Evolutionary conservation across 495 filamentous ascomycete species (phyloP).

Genomic region (Paragyromitra xinjiangensis): DNA sequence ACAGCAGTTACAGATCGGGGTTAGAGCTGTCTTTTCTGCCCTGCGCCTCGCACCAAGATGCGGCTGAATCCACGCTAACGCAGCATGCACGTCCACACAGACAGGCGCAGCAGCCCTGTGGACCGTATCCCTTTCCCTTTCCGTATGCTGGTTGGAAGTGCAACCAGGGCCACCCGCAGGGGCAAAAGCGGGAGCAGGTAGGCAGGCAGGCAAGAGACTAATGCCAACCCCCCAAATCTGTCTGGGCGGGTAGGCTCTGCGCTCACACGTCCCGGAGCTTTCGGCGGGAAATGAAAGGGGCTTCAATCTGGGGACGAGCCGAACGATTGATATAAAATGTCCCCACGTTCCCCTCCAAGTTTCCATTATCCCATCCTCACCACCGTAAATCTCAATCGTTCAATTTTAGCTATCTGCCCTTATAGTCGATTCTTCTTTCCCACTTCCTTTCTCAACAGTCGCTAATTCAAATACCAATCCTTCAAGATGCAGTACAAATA

Average conservation of each 20-base stretch:
- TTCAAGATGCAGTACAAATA: conserved; percentile 47
- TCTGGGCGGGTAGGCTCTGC: background rate
- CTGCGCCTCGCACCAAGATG: conserved; percentile 6
- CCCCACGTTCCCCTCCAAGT: background rate
- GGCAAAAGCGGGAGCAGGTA: background rate
- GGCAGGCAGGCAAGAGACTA: background rate
- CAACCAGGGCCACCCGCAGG: background rate
- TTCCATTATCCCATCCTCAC: background rate
- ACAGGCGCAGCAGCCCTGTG: background rate
- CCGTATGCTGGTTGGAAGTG: background rate
- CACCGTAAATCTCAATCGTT: conserved; percentile 22
- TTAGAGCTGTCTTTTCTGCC: background rate
- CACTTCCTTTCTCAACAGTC: background rate
- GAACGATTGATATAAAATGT: conserved; percentile 35
- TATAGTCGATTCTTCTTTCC: background rate
- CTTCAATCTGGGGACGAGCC: background rate
- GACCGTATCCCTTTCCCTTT: background rate
- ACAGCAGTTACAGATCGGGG: conserved; percentile 1
- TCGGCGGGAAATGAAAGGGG: conserved; percentile 37
- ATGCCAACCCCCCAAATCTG: background rate
- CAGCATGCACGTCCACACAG: background rate
- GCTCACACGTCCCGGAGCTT: conserved; percentile 10
- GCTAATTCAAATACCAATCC: background rate
- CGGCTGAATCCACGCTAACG: conserved; percentile 10
- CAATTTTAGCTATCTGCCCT: background rate